Conservation (phyloP, 306 rosid genomes). For the Cicer pinnatifidum region DNA sequence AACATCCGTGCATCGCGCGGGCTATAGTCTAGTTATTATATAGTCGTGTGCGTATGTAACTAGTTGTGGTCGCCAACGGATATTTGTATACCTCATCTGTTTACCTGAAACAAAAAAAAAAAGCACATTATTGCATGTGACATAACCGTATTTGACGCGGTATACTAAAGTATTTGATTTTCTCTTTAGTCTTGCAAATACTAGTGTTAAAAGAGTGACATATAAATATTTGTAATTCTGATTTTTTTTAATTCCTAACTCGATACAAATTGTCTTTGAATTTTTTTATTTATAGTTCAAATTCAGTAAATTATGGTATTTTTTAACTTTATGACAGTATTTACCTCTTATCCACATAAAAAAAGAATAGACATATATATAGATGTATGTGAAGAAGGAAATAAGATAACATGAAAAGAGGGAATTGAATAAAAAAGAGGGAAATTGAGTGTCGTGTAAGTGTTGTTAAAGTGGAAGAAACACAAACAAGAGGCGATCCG, state of each 20-base stretch:
- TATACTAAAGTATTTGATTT: not conserved
- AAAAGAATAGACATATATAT: too few relatives aligned
- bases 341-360: too few relatives aligned
- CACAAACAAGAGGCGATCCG: conserved; percentile 50
- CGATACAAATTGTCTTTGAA: too few relatives aligned
- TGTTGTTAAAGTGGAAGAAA: conserved; percentile 36
- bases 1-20: too few relatives aligned
- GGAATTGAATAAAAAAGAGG: not conserved
- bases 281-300: too few relatives aligned
- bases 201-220: not conserved
- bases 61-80: not conserved
- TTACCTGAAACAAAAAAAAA: not conserved
- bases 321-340: too few relatives aligned
- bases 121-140: not conserved
- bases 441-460: not conserved
- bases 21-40: too few relatives aligned
- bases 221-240: too few relatives aligned
- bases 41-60: conserved; percentile 9
- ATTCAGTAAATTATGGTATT: too few relatives aligned
- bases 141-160: not conserved
- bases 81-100: not conserved
- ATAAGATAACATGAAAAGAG: too few relatives aligned
- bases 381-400: too few relatives aligned
- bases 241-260: too few relatives aligned
- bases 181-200: not conserved